Evolutionary conservation across 1,284 basidiomycete species (phyloP).

Genomic region (Puccinia hordei): DNA sequence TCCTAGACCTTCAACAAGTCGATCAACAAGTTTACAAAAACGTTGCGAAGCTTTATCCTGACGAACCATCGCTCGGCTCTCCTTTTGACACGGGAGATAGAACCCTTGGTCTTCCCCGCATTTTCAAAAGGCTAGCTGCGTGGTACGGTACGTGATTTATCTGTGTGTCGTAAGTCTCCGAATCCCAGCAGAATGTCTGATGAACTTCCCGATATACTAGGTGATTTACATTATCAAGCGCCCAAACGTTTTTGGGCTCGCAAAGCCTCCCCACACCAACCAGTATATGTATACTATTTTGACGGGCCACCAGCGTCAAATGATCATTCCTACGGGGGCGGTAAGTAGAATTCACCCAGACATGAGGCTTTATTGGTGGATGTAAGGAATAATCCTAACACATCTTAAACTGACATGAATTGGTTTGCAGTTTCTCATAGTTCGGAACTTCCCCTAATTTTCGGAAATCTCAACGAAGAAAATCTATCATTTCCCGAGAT

Average conservation of each 20-base stretch:
- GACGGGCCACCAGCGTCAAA: conserved; percentile 34
- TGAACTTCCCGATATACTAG: background rate
- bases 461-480: conserved; percentile 17
- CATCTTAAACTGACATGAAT: background rate
- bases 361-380: background rate
- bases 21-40: conserved; percentile 29
- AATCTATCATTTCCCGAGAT: conserved; percentile 6
- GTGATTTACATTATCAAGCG: conserved; percentile 48
- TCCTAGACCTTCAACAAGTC: conserved; percentile 22
- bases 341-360: conserved; percentile 3
- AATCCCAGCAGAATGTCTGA: background rate
- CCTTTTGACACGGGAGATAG: conserved; percentile 53
- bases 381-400: background rate
- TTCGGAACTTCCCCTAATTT: conserved; percentile 42
- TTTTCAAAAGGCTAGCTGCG: conserved; percentile 40
- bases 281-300: conserved; percentile 47
- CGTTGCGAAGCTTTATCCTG: conserved; percentile 52
- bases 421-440: conserved; percentile 33
- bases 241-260: conserved; percentile 40
- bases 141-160: conserved; percentile 39
- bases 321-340: conserved; percentile 16
- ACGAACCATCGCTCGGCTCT: conserved; percentile 52
- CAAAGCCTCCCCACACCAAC: background rate
- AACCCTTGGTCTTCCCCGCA: conserved; percentile 38
- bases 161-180: background rate